These are phyloP conservation scores for Debaryomyces maramus DNA, from an alignment of 805 yeast genomes.

Conservation along the genomic window DNA sequence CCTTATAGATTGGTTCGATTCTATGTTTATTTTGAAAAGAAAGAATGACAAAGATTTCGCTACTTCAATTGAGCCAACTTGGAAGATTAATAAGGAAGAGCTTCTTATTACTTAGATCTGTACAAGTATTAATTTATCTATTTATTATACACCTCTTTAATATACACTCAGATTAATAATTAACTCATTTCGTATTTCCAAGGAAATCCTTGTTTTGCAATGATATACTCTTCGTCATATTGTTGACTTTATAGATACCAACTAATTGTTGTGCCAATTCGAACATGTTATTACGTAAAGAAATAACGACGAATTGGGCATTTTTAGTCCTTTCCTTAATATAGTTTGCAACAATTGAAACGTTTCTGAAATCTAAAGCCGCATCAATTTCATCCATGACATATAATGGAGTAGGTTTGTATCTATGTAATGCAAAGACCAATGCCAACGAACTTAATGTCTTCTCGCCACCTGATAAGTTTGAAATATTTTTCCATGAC, in stretches of 20 bases:
- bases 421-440: constrained; percentile 93
- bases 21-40: constrained; percentile 62
- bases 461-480: constrained; percentile 96
- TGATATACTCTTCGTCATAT: constrained; percentile 85
- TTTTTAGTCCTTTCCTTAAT: constrained; percentile 93
- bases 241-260: constrained; percentile 91
- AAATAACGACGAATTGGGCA: constrained; percentile 95
- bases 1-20: constrained; percentile 82
- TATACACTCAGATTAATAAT: not conserved
- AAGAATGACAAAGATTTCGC: constrained; percentile 73
- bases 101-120: constrained; percentile 9
- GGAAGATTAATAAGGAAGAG: constrained; percentile 10
- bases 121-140: not conserved
- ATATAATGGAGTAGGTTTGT: constrained; percentile 94
- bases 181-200: constrained; percentile 4
- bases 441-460: constrained; percentile 91
- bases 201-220: constrained; percentile 61
- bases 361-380: constrained; percentile 94
- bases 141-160: not conserved
- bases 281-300: constrained; percentile 95
- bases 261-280: constrained; percentile 92
- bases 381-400: constrained; percentile 99
- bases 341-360: constrained; percentile 95
- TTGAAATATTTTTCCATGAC: constrained; percentile 94
- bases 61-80: constrained; percentile 39